These are phyloP conservation scores for Lippia alba DNA, from an alignment of 305 asterid genomes.

Conservation along the genomic window DNA sequence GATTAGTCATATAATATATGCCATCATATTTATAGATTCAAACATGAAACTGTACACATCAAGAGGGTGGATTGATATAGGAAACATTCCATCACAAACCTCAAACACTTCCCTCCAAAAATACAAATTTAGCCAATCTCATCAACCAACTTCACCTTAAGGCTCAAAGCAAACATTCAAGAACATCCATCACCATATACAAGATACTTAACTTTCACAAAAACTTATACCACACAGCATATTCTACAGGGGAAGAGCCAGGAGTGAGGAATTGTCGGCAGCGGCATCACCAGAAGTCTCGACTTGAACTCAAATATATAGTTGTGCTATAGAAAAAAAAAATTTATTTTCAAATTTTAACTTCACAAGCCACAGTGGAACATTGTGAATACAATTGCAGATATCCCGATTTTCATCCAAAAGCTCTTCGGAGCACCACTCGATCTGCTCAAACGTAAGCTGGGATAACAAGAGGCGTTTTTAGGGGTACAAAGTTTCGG, in stretches of 20 bases:
- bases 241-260: not conserved
- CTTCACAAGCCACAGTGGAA: not conserved
- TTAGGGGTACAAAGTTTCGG: constrained; percentile 31
- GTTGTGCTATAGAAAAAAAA: too few relatives aligned
- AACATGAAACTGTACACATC: too few relatives aligned
- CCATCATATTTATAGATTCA: too few relatives aligned
- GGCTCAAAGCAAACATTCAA: not conserved
- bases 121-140: too few relatives aligned
- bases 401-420: constrained; percentile 33
- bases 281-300: not conserved
- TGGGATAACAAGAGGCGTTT: constrained; percentile 19
- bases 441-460: constrained; percentile 30
- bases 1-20: too few relatives aligned
- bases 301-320: too few relatives aligned
- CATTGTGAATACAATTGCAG: constrained; percentile 22
- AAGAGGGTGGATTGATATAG: too few relatives aligned
- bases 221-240: not conserved
- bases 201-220: not conserved
- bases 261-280: not conserved
- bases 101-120: not conserved
- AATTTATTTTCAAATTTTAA: not conserved
- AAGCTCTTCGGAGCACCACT: not conserved
- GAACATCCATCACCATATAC: not conserved
- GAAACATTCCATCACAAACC: not conserved
- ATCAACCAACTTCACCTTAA: not conserved